A percentile compares a stretch with the other conserved stretches of the same genome.
Conservation (phyloP, 2,329 filamentous ascomycete genomes). For the Ophiostoma populinum region DNA sequence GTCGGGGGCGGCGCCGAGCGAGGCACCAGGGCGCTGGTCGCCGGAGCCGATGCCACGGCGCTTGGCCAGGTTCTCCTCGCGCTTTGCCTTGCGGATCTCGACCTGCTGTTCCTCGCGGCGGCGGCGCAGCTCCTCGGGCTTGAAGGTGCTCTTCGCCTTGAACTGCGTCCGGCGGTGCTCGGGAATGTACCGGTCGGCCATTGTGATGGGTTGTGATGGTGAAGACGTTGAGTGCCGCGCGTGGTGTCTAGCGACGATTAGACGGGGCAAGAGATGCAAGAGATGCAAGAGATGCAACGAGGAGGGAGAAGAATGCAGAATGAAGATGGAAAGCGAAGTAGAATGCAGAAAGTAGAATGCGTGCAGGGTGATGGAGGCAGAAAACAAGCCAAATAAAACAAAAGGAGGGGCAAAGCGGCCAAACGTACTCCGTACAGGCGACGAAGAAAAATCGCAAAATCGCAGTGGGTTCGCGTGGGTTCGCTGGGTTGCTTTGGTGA, state of each 20-base stretch:
- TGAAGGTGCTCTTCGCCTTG: constrained; percentile 99
- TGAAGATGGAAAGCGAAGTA: constrained; percentile 2
- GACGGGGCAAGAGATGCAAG: too few relatives aligned
- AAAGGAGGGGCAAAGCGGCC: background rate
- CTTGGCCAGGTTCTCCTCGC: constrained; percentile 98
- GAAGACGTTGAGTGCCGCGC: too few relatives aligned
- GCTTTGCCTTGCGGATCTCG: constrained; percentile 95
- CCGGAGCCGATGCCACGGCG: constrained; percentile 79
- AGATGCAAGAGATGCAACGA: too few relatives aligned
- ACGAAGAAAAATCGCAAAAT: constrained; percentile 2
- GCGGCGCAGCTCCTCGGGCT: constrained; percentile 94
- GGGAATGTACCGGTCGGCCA: constrained; percentile 98
- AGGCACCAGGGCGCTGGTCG: constrained; percentile 63
- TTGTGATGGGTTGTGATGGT: constrained; percentile 31
- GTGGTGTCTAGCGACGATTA: too few relatives aligned
- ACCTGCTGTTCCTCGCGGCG: constrained; percentile 98
- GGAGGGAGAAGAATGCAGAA: constrained; percentile 2
- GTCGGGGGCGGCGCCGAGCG: constrained; percentile 75
- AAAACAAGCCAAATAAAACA: background rate
- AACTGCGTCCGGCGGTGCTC: constrained; percentile 98
- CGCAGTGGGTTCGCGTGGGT: constrained; percentile 3
- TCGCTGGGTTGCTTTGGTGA: constrained; percentile 9
- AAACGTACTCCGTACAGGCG: constrained; percentile 2
- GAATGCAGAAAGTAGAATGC: too few relatives aligned
- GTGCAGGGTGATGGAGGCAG: too few relatives aligned